Base-by-base conservation (phyloP, 305 asterid species). In the Lippia alba region DNA sequence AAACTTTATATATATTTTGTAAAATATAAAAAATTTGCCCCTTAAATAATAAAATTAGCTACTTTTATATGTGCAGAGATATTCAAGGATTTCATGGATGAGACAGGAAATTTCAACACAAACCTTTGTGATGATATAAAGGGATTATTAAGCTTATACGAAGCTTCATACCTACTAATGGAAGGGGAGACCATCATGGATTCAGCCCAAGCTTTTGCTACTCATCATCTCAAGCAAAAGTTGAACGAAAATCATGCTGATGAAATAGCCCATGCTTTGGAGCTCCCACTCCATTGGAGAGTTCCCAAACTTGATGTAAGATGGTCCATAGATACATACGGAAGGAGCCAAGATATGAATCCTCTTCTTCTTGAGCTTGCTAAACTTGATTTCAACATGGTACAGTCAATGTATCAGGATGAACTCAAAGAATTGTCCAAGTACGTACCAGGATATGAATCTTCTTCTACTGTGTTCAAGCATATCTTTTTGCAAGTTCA, bases 241-340 rank as follows among this genome's bases (percentile, higher is more conserved):
- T 45, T 72, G 2, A 8, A 58, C 10, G 74, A 72, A 30, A 33
- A 57, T 32, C 64, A 70, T 16, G 64, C 15, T 0, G 71, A 40
- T 34, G 59, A 72, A 63, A 73, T 81, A 18, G 67, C 14, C 11
- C 85, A 78, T 78, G 76, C 87, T 20, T 12, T 81, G 56, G 89
- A 84, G 68, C 46, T 84, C 71, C 89, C 86, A 10, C 44, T 74
- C 0, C 84, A 81, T 40, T 77, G 80, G 75, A 79, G 83, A 57
- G 33, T 81, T 74, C 70, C 8, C 49, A 83, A 80, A 55, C 51
- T 81, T 0, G 88, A 85, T 46, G 53, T 83, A 40, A 83, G 79
- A 54, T 77, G 86, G 88, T 85, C 83, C 65, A 72, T 83, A 30
- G 66, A 71, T 18, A 12, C 60, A 8, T 81, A 81, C 53, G 67